Evolutionary conservation across 179 eudicot genomes (phyloP).

Genomic region (Beta macrorhiza): DNA sequence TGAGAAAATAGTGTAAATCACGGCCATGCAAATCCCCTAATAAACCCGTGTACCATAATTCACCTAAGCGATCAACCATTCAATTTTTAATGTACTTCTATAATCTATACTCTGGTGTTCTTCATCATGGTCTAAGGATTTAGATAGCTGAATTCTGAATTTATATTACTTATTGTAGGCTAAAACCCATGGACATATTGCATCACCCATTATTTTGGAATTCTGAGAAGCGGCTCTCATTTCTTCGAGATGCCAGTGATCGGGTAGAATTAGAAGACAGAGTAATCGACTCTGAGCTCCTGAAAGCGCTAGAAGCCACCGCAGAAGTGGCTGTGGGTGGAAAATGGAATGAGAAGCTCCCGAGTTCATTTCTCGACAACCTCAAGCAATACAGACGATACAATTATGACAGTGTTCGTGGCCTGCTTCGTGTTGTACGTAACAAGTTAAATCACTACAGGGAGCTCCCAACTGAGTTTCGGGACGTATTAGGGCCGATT

Average conservation of each 20-base stretch:
- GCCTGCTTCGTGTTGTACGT: conserved; percentile 64
- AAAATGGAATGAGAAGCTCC: conserved; percentile 75
- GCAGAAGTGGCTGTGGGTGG: conserved; percentile 51
- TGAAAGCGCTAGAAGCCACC: conserved; percentile 53
- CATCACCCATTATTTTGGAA: conserved; percentile 72
- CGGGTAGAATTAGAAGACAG: conserved; percentile 70
- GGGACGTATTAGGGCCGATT: conserved; percentile 54
- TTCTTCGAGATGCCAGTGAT: conserved; percentile 72
- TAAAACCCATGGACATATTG: conserved; percentile 46
- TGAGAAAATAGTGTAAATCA: too few species aligned
- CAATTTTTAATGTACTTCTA: not conserved
- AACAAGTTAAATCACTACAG: conserved; percentile 71
- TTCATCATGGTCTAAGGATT: not conserved
- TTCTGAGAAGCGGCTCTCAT: conserved; percentile 64
- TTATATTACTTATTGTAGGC: conserved; percentile 33
- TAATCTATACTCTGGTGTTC: not conserved
- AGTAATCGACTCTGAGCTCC: conserved; percentile 44
- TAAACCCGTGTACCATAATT: too few species aligned
- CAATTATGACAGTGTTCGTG: conserved; percentile 71
- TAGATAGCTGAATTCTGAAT: not conserved
- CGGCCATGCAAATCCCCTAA: too few species aligned
- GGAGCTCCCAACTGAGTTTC: conserved; percentile 60
- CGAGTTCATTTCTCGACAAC: conserved; percentile 48
- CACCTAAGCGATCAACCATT: too few species aligned
- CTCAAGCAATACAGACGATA: conserved; percentile 61